phyloP scores from a whole-genome alignment of 2,329 filamentous ascomycete genomes.

The Pezicula neosporulosa region DNA sequence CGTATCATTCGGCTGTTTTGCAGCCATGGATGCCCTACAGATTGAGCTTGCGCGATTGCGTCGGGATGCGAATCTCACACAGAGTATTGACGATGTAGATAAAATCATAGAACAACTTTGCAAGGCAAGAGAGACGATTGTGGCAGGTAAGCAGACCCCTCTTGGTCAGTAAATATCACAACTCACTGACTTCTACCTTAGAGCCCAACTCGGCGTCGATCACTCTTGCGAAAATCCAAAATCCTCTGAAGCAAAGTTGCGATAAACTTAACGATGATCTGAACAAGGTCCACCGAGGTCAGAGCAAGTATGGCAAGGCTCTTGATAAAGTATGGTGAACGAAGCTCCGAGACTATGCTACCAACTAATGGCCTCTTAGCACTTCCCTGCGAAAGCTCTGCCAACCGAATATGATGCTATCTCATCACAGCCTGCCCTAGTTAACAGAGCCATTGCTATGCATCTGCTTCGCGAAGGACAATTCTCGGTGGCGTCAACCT shows the following conservation, averaged over 20 bases:
- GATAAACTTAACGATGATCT: slow-evolving; percentile 77
- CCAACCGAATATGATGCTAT: slow-evolving; percentile 80
- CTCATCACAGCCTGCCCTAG: slow-evolving; percentile 68
- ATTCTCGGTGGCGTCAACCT: slow-evolving; percentile 82
- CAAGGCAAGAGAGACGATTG: slow-evolving; percentile 69
- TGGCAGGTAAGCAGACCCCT: slow-evolving; percentile 50
- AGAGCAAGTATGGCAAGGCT: slow-evolving; percentile 80
- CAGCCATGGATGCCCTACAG: slow-evolving; percentile 28
- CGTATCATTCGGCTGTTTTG: slow-evolving; percentile 12
- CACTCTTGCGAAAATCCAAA: slow-evolving; percentile 80
- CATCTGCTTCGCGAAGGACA: slow-evolving; percentile 92
- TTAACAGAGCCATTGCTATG: slow-evolving; percentile 95
- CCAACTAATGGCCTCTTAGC: slow-evolving; percentile 16
- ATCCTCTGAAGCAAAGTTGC: slow-evolving; percentile 76
- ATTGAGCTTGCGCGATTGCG: slow-evolving; percentile 26
- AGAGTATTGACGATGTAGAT: slow-evolving; percentile 69
- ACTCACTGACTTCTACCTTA: slow-evolving; percentile 24
- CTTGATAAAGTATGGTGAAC: slow-evolving; percentile 66
- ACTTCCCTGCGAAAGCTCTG: slow-evolving; percentile 51
- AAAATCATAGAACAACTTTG: slow-evolving; percentile 75
- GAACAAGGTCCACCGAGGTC: slow-evolving; percentile 77
- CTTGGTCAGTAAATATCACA: slow-evolving; percentile 9
- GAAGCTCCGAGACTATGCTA: not conserved
- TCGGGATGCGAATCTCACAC: slow-evolving; percentile 25
- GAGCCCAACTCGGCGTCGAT: slow-evolving; percentile 70